Evolutionary conservation across 1,284 basidiomycete species (phyloP), one percentile per base, ranked within the genome.

Genomic region (Chiua sp.): DNA sequence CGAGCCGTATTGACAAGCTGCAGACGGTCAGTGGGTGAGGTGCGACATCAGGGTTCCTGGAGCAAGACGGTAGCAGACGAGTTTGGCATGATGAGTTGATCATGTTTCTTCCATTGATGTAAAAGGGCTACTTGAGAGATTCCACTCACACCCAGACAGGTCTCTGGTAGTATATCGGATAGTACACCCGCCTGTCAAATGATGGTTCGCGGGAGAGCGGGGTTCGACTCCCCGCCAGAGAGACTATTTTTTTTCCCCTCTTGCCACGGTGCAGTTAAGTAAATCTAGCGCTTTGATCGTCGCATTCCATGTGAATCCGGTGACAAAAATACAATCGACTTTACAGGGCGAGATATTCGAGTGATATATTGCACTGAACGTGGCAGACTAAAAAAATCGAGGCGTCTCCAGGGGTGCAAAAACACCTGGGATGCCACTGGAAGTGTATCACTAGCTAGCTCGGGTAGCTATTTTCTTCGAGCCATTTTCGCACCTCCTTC

Each of bases 401-500:
- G 35, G 18, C 13, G 35, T 37, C 35, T 37, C 35, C 18, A 37
- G 35, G 35, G 8, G 11, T 8, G 20, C 7, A 11, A 49, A 32
- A 33, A 18, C 22, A 23, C 10, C n/a, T 53, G 49, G 39, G 26
- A 55, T 39, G 20, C 37, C 37, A 39, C 20, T 39, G 42, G 10
- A 44, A 44, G 47, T n/a, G 33, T 13, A 48, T 37, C 18, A 39
- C 42, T 39, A 44, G 42, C 65, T 73, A 62, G 48, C 59, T 68
- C n/a, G 46, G 20, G 42, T 32, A 39, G 15, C n/a, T 49, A 13
- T 70, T 70, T 59, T 83, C 82, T 60, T 91, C 91, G n/a, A 92
- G 66, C 91, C 91, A 93, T 68, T 79, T 80, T 59, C 91, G 81
- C 26, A 93, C 84, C 37, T 86, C 88, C 72, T 86, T 88, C 77